These are phyloP conservation scores for Ricinus communis DNA, from an alignment of 345 rosid genomes.

Conservation along the genomic window DNA sequence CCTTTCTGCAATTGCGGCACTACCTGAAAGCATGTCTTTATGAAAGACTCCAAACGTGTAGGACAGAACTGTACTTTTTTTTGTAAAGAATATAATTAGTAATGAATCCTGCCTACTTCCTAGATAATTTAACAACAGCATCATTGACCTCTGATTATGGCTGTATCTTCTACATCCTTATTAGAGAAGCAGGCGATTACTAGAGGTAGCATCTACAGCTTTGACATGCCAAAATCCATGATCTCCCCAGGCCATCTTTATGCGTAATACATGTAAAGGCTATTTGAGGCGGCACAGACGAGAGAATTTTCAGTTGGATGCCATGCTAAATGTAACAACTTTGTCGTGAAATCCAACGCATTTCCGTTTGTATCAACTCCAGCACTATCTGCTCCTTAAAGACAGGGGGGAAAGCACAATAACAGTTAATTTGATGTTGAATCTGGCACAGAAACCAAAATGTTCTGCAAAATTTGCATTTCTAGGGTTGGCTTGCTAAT, in stretches of 20 bases:
- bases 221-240: conserved; percentile 8
- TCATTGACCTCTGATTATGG: not conserved
- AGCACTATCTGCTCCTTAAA: conserved; percentile 38
- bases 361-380: conserved; percentile 54
- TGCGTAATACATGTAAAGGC: conserved; percentile 67
- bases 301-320: conserved; percentile 56
- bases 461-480: no score
- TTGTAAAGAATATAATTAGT: conserved; percentile 40
- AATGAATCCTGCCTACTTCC: conserved; percentile 28
- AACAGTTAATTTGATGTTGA: not conserved
- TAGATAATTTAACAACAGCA: conserved; percentile 19
- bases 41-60: conserved; percentile 14
- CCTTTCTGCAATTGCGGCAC: conserved; percentile 19
- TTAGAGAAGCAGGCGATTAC: conserved; percentile 19
- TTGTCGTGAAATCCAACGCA: conserved; percentile 49
- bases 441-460: not conserved
- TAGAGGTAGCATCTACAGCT: conserved; percentile 14
- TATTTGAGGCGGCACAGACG: conserved; percentile 60
- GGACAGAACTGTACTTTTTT: conserved; percentile 33
- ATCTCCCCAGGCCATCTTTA: conserved; percentile 26
- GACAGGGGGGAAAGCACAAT: not conserved
- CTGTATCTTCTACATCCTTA: conserved; percentile 16
- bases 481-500: not conserved
- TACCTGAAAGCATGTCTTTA: conserved; percentile 12
- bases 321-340: conserved; percentile 62